Evolutionary conservation across 208 protist genomes (phyloP).

Genomic region (Novymonas esmeraldas): DNA sequence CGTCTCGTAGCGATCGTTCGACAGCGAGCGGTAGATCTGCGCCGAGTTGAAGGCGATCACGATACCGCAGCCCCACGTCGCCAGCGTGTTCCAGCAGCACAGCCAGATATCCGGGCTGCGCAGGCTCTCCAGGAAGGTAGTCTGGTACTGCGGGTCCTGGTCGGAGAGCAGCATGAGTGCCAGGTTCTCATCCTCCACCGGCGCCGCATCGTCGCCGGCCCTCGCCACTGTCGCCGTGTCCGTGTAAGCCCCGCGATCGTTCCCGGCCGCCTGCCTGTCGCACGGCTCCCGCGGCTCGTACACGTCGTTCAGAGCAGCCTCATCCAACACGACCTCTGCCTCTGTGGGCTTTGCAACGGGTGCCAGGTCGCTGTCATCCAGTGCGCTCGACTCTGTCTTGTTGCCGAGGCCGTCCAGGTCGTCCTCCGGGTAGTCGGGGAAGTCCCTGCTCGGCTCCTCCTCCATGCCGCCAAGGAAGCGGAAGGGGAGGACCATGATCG

Average conservation of each 20-base stretch:
- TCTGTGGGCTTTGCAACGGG: slow-evolving; percentile 38
- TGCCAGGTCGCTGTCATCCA: slow-evolving; percentile 46
- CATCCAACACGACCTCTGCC: slow-evolving; percentile 34
- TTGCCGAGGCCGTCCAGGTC: not conserved
- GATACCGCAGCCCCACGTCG: slow-evolving; percentile 63
- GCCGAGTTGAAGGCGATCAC: slow-evolving; percentile 73
- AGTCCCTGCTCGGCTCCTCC: slow-evolving; percentile 37
- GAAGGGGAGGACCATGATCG: slow-evolving; percentile 33
- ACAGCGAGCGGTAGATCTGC: slow-evolving; percentile 57
- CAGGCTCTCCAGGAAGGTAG: slow-evolving; percentile 54
- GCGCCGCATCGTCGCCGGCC: slow-evolving; percentile 7
- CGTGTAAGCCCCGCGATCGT: not conserved
- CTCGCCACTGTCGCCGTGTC: not conserved
- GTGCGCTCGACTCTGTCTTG: slow-evolving; percentile 16
- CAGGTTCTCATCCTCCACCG: slow-evolving; percentile 32
- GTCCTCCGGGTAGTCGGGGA: slow-evolving; percentile 14
- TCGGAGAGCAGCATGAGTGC: slow-evolving; percentile 30
- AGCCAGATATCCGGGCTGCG: slow-evolving; percentile 51
- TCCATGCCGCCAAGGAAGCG: slow-evolving; percentile 57
- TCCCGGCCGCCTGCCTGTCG: slow-evolving; percentile 13
- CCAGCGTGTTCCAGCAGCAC: slow-evolving; percentile 57
- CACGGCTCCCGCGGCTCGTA: slow-evolving; percentile 58
- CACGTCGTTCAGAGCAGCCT: too few species aligned
- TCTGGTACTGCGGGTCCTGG: slow-evolving; percentile 62
- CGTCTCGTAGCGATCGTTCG: slow-evolving; percentile 31